Evolutionary conservation across 1,284 basidiomycete genomes (phyloP).

Genomic region (Vanrija pseudolonga): DNA sequence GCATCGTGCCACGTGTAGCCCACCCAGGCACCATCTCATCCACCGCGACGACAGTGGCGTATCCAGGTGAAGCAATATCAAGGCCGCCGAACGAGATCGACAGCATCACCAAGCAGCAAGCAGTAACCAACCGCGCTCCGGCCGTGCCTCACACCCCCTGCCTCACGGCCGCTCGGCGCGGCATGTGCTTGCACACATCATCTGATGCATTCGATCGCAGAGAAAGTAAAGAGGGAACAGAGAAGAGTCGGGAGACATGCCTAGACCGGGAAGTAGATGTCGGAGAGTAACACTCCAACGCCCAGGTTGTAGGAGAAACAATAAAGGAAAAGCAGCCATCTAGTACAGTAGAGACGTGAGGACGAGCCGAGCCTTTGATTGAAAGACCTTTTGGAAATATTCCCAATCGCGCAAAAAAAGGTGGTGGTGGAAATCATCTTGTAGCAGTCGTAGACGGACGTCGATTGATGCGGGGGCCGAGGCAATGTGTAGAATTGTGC

Average conservation of each 20-base stretch:
- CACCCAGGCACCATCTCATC: too few species aligned
- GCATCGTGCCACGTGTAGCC: too few species aligned
- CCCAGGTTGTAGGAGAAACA: not conserved
- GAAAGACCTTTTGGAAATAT: not conserved
- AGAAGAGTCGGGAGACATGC: not conserved
- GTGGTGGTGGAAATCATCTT: not conserved
- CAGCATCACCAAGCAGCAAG: too few species aligned
- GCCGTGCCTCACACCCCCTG: too few species aligned
- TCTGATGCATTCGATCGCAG: constrained; percentile 9
- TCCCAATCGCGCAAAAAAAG: not conserved
- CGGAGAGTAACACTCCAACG: not conserved
- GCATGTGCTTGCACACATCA: not conserved
- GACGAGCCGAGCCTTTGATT: too few species aligned
- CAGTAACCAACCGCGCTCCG: too few species aligned
- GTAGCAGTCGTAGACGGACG: not conserved
- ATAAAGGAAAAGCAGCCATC: not conserved
- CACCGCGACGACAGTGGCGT: too few species aligned
- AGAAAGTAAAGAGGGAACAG: not conserved
- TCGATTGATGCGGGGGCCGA: not conserved
- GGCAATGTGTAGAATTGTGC: not conserved
- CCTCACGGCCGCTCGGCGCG: too few species aligned
- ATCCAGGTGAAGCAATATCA: too few species aligned
- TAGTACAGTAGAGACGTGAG: not conserved
- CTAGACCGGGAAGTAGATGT: too few species aligned
- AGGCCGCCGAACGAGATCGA: too few species aligned